These are phyloP conservation scores for Kernera saxatilis DNA, from an alignment of 345 rosid species.

Conservation along the genomic window DNA sequence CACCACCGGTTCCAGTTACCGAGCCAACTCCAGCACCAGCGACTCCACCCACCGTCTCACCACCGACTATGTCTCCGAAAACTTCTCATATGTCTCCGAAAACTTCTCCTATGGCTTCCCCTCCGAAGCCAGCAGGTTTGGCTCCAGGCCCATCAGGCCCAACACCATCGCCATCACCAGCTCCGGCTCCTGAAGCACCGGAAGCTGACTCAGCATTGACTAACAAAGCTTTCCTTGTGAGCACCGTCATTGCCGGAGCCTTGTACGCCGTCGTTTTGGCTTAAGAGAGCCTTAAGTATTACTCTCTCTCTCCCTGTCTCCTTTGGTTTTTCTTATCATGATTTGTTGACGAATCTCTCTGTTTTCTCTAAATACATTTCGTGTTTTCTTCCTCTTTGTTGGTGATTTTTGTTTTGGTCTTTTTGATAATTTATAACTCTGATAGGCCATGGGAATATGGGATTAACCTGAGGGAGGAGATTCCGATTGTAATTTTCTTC, in stretches of 20 bases:
- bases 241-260: conserved; percentile 44
- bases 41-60: conserved; percentile 18
- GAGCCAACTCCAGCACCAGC: conserved; percentile 20
- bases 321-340: background rate
- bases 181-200: background rate
- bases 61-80: conserved; percentile 1
- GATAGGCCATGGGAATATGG: conserved; percentile 9
- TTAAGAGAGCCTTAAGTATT: conserved; percentile 24
- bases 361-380: background rate
- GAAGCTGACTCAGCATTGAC: conserved; percentile 25
- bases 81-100: background rate
- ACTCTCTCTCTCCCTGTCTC: background rate
- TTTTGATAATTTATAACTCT: background rate
- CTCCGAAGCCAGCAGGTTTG: conserved; percentile 14
- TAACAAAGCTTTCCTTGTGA: conserved; percentile 40
- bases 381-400: conserved; percentile 5
- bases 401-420: background rate
- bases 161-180: conserved; percentile 22
- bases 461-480: background rate
- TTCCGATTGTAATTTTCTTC: conserved; percentile 10
- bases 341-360: conserved; percentile 6
- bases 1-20: conserved; percentile 6
- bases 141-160: conserved; percentile 23
- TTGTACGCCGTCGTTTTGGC: conserved; percentile 54
- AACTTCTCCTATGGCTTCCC: conserved; percentile 25